A percentile compares a stretch with the other conserved stretches of the same genome.
phyloP scores from a whole-genome alignment of 441 rosid species.

The Pelargonium exstipulatum region DNA sequence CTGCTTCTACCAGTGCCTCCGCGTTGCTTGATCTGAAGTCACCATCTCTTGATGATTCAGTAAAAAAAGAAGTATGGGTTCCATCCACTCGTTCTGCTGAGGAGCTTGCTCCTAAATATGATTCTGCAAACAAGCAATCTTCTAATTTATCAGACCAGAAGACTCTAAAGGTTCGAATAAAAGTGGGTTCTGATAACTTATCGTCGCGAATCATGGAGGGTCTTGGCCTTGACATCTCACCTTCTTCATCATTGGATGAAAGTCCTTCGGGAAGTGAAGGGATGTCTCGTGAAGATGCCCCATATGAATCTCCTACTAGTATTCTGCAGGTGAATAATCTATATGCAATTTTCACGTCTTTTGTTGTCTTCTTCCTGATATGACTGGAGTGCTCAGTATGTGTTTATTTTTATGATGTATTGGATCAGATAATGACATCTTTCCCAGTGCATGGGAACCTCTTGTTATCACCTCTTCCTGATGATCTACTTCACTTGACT shows the following conservation, averaged over 20 bases:
- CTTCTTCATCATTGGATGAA: constrained; percentile 74
- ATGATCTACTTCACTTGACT: constrained; percentile 40
- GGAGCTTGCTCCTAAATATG: constrained; percentile 36
- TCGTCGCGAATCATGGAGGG: constrained; percentile 69
- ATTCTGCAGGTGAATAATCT: constrained; percentile 58
- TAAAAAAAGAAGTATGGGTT: constrained; percentile 40
- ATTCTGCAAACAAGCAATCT: constrained; percentile 43
- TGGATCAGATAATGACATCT: constrained; percentile 55
- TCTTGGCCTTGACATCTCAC: constrained; percentile 90
- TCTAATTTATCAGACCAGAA: constrained; percentile 53
- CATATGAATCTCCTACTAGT: constrained; percentile 53
- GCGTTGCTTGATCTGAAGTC: constrained; percentile 44
- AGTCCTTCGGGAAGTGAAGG: constrained; percentile 83
- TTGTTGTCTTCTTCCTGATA: constrained; percentile 12
- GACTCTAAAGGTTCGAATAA: constrained; percentile 74
- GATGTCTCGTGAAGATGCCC: constrained; percentile 43
- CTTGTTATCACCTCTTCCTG: constrained; percentile 58
- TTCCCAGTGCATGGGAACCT: constrained; percentile 32
- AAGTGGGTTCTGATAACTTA: constrained; percentile 78
- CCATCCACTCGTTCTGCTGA: constrained; percentile 34
- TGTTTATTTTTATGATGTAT: constrained; percentile 22
- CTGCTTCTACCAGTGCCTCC: constrained; percentile 29
- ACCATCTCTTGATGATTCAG: constrained; percentile 33
- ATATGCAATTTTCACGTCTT: constrained; percentile 19
- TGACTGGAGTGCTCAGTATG: constrained; percentile 23